A percentile compares a stretch with the other conserved stretches of the same genome.
Conservation (phyloP, 495 filamentous ascomycete genomes). For the Xylaria cubensis region DNA sequence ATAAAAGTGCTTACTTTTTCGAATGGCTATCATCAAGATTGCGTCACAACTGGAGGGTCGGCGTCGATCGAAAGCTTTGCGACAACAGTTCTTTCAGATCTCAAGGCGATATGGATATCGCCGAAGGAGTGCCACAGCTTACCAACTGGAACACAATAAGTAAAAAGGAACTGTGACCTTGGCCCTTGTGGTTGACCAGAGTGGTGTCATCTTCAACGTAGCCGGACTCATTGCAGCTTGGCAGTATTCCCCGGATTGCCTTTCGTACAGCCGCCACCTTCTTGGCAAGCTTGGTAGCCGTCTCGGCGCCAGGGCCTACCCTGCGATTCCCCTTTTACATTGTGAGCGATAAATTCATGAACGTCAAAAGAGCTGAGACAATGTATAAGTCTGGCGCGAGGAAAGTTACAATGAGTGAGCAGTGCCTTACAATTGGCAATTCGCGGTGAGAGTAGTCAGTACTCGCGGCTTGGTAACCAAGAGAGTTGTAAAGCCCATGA, state of each 20-base stretch:
- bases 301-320: conserved; percentile 16
- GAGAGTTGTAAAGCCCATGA: conserved; percentile 6
- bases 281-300: conserved; percentile 26
- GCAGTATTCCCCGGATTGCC: conserved; percentile 23
- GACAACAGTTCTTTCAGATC: neutral
- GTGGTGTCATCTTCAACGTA: conserved; percentile 20
- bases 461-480: neutral
- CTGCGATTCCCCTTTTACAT: neutral
- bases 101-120: conserved; percentile 19
- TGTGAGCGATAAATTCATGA: neutral
- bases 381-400: neutral
- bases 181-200: conserved; percentile 8
- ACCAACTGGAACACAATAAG: conserved; percentile 2
- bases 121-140: conserved; percentile 15
- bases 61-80: neutral
- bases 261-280: conserved; percentile 18
- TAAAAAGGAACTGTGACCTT: neutral
- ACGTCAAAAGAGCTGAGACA: conserved; percentile 20
- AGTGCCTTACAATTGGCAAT: neutral
- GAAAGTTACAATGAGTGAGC: conserved; percentile 21
- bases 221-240: conserved; percentile 24
- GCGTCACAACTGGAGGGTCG: conserved; percentile 12
- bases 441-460: neutral
- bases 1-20: neutral
- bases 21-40: conserved; percentile 14